Conservation (phyloP, 1,284 basidiomycete genomes). For the Anthracocystis walkeri region DNA sequence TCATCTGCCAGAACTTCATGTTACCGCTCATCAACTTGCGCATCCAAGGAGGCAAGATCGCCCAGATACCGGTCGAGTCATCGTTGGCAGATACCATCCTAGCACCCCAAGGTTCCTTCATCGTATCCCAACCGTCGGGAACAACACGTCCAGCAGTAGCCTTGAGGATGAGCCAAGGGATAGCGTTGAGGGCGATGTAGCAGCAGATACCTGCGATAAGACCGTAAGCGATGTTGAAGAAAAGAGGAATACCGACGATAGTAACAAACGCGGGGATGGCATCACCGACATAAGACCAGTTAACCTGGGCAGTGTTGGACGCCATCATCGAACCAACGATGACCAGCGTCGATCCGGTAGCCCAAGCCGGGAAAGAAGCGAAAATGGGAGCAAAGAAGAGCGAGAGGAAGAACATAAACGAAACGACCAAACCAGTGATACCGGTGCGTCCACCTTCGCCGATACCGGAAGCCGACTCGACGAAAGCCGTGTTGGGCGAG, state of each 20-base stretch:
- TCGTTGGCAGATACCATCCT: conserved; percentile 48
- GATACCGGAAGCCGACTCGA: conserved; percentile 76
- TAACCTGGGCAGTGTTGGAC: conserved; percentile 84
- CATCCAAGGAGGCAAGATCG: conserved; percentile 65
- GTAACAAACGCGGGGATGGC: conserved; percentile 75
- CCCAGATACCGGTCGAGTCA: conserved; percentile 44
- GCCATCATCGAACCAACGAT: conserved; percentile 92
- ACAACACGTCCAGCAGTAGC: conserved; percentile 76
- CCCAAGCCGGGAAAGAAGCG: conserved; percentile 86
- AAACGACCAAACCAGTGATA: conserved; percentile 81
- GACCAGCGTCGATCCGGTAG: conserved; percentile 85
- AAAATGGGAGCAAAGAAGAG: conserved; percentile 92
- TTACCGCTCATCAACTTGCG: conserved; percentile 60
- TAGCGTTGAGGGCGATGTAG: conserved; percentile 81
- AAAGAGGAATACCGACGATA: conserved; percentile 56
- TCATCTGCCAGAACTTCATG: conserved; percentile 65
- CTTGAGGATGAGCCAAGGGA: conserved; percentile 75
- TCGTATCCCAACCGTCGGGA: conserved; percentile 74
- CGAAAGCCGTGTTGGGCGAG: conserved; percentile 88
- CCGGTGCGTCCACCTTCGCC: conserved; percentile 89
- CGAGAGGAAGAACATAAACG: conserved; percentile 83
- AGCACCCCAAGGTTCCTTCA: conserved; percentile 65
- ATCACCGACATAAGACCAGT: conserved; percentile 87
- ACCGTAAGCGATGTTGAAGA: conserved; percentile 84
- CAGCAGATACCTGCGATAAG: conserved; percentile 82